phyloP scores from a whole-genome alignment of 1,139 yeast genomes.

The Diutina rugosa region DNA sequence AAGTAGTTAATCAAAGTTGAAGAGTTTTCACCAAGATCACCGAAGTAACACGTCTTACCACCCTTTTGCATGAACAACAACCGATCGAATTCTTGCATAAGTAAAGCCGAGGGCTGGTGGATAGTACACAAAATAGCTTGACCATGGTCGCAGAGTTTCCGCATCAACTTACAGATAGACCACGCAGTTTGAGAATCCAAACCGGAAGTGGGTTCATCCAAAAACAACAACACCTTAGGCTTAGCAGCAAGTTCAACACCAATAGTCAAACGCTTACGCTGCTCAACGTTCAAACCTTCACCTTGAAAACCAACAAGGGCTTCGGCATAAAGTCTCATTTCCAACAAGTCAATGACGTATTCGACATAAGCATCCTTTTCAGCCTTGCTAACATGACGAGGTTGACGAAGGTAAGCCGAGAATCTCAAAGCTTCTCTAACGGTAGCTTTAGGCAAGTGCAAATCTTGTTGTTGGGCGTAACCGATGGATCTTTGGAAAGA shows the following conservation, averaged over 20 bases:
- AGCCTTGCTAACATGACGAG: slow-evolving; percentile 31
- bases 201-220: slow-evolving; percentile 93
- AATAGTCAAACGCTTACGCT: slow-evolving; percentile 71
- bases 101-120: slow-evolving; percentile 72
- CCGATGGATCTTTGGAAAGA: slow-evolving; percentile 78
- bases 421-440: slow-evolving; percentile 69
- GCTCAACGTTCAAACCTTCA: slow-evolving; percentile 69
- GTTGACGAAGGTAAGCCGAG: slow-evolving; percentile 67
- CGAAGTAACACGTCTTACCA: slow-evolving; percentile 9
- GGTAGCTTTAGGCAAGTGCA: slow-evolving; percentile 61
- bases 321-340: slow-evolving; percentile 64
- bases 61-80: slow-evolving; percentile 60
- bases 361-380: slow-evolving; percentile 68
- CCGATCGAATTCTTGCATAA: slow-evolving; percentile 69
- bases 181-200: slow-evolving; percentile 88
- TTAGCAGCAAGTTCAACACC: slow-evolving; percentile 86
- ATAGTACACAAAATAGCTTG: slow-evolving; percentile 78
- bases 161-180: slow-evolving; percentile 68
- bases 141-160: slow-evolving; percentile 64
- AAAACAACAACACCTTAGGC: slow-evolving; percentile 65
- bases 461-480: slow-evolving; percentile 74
- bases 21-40: slow-evolving; percentile 9
- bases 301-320: slow-evolving; percentile 81
- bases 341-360: slow-evolving; percentile 52
- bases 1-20: slow-evolving; percentile 9